Evolutionary conservation across 108 stramenopile genomes (phyloP).

Genomic region (Cyclotella kingstonii): DNA sequence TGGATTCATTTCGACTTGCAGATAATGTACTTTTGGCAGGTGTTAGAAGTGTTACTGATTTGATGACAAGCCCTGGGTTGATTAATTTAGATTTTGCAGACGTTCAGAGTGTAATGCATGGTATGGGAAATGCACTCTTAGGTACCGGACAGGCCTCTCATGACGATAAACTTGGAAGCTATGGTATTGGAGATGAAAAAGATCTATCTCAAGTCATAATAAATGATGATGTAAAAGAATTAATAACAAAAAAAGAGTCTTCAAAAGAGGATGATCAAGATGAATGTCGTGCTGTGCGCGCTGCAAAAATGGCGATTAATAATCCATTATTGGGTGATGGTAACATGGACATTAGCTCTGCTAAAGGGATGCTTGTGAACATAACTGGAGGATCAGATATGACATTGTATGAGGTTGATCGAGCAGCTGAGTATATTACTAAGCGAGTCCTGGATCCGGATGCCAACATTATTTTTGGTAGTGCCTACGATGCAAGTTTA

Average conservation of each 20-base stretch:
- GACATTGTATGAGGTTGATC: conserved; percentile 54
- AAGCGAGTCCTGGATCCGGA: conserved; percentile 49
- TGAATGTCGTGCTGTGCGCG: conserved; percentile 74
- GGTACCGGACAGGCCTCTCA: conserved; percentile 60
- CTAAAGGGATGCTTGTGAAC: conserved; percentile 82
- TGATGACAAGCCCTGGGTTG: conserved; percentile 80
- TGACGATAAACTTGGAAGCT: conserved; percentile 17
- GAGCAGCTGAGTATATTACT: conserved; percentile 45
- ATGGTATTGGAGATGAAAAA: conserved; percentile 20
- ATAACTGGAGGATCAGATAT: conserved; percentile 58
- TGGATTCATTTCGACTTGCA: conserved; percentile 74
- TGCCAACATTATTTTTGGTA: conserved; percentile 84
- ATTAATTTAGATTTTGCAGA: conserved; percentile 90
- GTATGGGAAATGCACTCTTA: conserved; percentile 81
- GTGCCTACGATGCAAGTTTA: conserved; percentile 60
- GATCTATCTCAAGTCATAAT: neutral
- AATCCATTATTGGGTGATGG: conserved; percentile 73
- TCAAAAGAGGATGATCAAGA: conserved; percentile 38
- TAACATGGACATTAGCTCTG: conserved; percentile 57
- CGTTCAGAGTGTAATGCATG: conserved; percentile 78
- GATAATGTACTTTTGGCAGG: conserved; percentile 82
- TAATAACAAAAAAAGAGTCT: conserved; percentile 38
- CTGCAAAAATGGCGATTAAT: conserved; percentile 70
- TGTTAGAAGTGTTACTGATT: conserved; percentile 78
- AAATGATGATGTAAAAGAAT: conserved; percentile 28